Percentiles rank a stretch among this genome's conserved stretches.
phyloP scores from a whole-genome alignment of 1,139 yeast genomes.

The Magnusiomyces fungicola region DNA sequence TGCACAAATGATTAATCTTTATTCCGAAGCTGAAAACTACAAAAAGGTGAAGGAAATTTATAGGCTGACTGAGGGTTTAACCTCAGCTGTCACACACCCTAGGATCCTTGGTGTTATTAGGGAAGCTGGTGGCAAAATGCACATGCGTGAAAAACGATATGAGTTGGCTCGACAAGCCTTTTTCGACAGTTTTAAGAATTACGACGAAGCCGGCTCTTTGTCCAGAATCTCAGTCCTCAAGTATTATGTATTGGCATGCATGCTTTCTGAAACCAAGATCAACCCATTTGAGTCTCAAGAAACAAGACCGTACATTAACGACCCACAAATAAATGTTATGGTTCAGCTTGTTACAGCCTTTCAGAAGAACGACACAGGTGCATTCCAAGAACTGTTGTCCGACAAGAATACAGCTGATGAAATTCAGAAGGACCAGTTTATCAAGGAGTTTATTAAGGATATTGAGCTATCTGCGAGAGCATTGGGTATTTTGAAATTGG shows the following conservation, averaged over 20 bases:
- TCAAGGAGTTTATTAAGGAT: slow-evolving; percentile 27
- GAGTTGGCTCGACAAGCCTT: slow-evolving; percentile 57
- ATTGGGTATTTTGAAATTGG: slow-evolving; percentile 32
- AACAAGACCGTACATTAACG: slow-evolving; percentile 38
- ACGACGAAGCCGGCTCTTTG: slow-evolving; percentile 70
- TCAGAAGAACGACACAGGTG: slow-evolving; percentile 34
- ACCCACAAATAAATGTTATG: slow-evolving; percentile 34
- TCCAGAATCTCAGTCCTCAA: slow-evolving; percentile 48
- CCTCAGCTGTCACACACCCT: slow-evolving; percentile 70
- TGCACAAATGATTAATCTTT: slow-evolving; percentile 56
- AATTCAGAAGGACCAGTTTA: slow-evolving; percentile 25
- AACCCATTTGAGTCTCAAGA: slow-evolving; percentile 56
- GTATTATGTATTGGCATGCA: slow-evolving; percentile 55
- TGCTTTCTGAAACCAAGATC: slow-evolving; percentile 55
- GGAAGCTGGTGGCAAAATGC: slow-evolving; percentile 69
- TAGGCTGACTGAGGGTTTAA: slow-evolving; percentile 41
- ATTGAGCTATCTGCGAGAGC: slow-evolving; percentile 32
- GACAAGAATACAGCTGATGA: slow-evolving; percentile 23
- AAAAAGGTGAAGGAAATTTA: slow-evolving; percentile 43
- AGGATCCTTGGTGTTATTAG: slow-evolving; percentile 60
- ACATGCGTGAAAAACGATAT: slow-evolving; percentile 54
- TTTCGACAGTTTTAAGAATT: slow-evolving; percentile 66
- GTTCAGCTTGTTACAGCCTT: slow-evolving; percentile 35
- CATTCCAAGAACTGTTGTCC: slow-evolving; percentile 28
- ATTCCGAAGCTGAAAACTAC: slow-evolving; percentile 36